These are phyloP conservation scores for Leishmania braziliensis DNA, from an alignment of 208 protist species.

Conservation along the genomic window DNA sequence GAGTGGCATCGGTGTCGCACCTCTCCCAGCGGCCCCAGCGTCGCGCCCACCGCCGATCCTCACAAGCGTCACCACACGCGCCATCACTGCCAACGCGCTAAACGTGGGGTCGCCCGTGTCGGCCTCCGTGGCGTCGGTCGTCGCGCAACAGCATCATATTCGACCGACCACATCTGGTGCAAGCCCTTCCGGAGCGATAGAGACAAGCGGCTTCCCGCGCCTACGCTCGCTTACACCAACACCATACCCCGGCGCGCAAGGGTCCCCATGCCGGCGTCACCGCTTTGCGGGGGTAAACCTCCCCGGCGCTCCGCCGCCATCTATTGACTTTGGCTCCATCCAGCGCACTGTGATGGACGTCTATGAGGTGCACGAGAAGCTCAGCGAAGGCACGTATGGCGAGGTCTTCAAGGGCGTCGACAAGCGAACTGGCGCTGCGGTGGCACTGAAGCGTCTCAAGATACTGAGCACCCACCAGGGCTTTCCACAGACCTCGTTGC, in stretches of 20 bases:
- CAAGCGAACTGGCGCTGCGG: slow-evolving; percentile 47
- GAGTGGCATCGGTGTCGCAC: not conserved
- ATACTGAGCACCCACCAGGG: slow-evolving; percentile 77
- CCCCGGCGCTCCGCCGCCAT: slow-evolving; percentile 45
- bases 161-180: not conserved
- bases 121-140: not conserved
- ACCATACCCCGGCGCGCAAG: slow-evolving; percentile 25
- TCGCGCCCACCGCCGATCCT: slow-evolving; percentile 3
- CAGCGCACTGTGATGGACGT: slow-evolving; percentile 55
- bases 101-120: not conserved
- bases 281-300: slow-evolving; percentile 56
- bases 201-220: slow-evolving; percentile 11
- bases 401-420: slow-evolving; percentile 91
- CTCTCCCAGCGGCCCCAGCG: not conserved
- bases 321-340: slow-evolving; percentile 55
- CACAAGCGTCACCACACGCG: not conserved
- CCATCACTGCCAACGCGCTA: not conserved
- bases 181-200: not conserved
- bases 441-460: slow-evolving; percentile 90
- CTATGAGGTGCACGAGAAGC: slow-evolving; percentile 81
- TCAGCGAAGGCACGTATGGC: slow-evolving; percentile 97
- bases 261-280: slow-evolving; percentile 47
- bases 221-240: slow-evolving; percentile 47
- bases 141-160: not conserved
- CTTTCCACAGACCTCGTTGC: slow-evolving; percentile 87